Conservation (phyloP, 352 stramenopile species). For the Globisporangium camurandrum region DNA sequence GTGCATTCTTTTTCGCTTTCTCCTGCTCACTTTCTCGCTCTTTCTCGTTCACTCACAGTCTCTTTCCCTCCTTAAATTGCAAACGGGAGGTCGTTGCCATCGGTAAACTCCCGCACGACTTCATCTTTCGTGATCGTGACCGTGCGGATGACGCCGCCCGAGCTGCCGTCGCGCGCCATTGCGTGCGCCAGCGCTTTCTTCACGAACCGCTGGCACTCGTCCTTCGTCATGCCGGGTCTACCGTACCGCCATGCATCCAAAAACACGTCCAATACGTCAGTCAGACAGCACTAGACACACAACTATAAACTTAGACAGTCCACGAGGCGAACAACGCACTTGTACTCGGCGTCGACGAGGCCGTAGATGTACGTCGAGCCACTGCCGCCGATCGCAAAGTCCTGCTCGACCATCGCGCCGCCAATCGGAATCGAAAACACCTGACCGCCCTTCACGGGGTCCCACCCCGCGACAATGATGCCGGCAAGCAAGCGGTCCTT, state of each 20-base stretch:
- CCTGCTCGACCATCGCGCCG: constrained; percentile 94
- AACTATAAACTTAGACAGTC: neutral
- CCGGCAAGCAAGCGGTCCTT: constrained; percentile 94
- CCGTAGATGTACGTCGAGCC: constrained; percentile 98
- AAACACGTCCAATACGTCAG: neutral
- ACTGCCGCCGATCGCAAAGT: constrained; percentile 95
- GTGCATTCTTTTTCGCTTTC: too few relatives aligned
- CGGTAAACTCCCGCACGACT: constrained; percentile 89
- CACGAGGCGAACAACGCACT: constrained; percentile 21
- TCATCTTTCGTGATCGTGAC: constrained; percentile 91
- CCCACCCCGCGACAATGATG: constrained; percentile 98
- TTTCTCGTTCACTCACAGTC: too few relatives aligned
- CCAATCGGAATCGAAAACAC: constrained; percentile 96
- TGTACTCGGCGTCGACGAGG: constrained; percentile 93
- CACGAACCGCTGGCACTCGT: constrained; percentile 93
- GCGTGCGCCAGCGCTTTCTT: constrained; percentile 95
- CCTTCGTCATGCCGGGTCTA: constrained; percentile 92
- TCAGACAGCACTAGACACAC: constrained; percentile 7
- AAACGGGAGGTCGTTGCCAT: constrained; percentile 90
- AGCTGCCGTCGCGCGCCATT: constrained; percentile 97
- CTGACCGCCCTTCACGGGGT: constrained; percentile 92
- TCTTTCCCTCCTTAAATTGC: constrained; percentile 72
- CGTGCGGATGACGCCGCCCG: constrained; percentile 97
- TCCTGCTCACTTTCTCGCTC: too few relatives aligned
- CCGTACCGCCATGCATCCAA: too few relatives aligned